Evolutionary conservation across 2,329 filamentous ascomycete genomes (phyloP).

Genomic region (Raffaelea deltoideospora): DNA sequence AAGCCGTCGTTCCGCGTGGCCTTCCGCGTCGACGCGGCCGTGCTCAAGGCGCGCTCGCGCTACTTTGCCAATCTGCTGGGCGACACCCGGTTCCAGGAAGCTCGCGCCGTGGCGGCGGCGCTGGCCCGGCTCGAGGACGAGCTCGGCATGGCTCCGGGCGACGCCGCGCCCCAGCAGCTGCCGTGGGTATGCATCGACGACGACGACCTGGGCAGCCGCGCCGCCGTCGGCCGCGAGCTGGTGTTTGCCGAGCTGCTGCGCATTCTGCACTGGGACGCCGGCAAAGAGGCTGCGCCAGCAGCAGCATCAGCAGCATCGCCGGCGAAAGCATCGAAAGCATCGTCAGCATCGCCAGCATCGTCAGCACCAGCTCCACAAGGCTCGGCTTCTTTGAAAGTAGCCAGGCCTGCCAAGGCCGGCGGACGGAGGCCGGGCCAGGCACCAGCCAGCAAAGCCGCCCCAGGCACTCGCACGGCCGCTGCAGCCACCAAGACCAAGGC

Average conservation of each 20-base stretch:
- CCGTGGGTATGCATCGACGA: slow-evolving; percentile 50
- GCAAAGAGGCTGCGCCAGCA: not conserved
- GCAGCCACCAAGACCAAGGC: too few species aligned
- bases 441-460: too few species aligned
- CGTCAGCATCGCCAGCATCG: too few species aligned
- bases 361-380: too few species aligned
- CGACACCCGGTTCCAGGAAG: slow-evolving; percentile 48
- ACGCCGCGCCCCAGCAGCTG: slow-evolving; percentile 33
- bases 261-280: slow-evolving; percentile 44
- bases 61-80: slow-evolving; percentile 57
- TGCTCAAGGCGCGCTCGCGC: slow-evolving; percentile 44
- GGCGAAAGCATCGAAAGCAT: not conserved
- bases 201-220: slow-evolving; percentile 51
- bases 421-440: too few species aligned
- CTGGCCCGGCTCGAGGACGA: slow-evolving; percentile 33
- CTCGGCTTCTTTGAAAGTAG: too few species aligned
- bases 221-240: slow-evolving; percentile 41
- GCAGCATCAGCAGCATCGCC: not conserved
- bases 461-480: too few species aligned
- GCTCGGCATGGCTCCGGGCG: slow-evolving; percentile 30
- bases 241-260: slow-evolving; percentile 53
- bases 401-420: too few species aligned
- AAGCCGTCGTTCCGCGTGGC: slow-evolving; percentile 25
- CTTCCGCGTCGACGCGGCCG: slow-evolving; percentile 45
- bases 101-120: slow-evolving; percentile 33